Conservation (phyloP, 1,139 yeast species). For the Scheffersomyces stambukii region DNA sequence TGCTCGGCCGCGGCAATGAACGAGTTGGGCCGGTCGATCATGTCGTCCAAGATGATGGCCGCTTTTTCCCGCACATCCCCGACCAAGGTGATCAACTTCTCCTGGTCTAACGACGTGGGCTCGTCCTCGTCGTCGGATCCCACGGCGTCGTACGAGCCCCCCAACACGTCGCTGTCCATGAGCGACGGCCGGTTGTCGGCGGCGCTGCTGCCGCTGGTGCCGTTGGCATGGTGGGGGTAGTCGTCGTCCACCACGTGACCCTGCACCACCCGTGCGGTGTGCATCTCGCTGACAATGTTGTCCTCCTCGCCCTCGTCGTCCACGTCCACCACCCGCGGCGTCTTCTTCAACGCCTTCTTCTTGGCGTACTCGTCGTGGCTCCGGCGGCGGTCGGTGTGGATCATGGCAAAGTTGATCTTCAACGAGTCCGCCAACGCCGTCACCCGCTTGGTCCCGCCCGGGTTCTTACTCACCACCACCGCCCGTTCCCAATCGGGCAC, state of each 20-base stretch:
- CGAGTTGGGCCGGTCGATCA: slow-evolving; percentile 92
- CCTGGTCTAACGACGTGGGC: slow-evolving; percentile 61
- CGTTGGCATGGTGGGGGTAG: slow-evolving; percentile 29
- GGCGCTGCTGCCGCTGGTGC: slow-evolving; percentile 4
- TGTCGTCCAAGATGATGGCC: slow-evolving; percentile 92
- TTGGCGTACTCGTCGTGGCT: slow-evolving; percentile 63
- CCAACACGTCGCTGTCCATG: slow-evolving; percentile 54
- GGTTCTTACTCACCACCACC: slow-evolving; percentile 91
- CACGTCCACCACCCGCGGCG: slow-evolving; percentile 19
- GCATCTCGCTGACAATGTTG: slow-evolving; percentile 77
- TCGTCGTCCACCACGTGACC: slow-evolving; percentile 98
- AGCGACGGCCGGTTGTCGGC: slow-evolving; percentile 1
- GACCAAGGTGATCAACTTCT: slow-evolving; percentile 88
- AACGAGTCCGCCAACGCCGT: slow-evolving; percentile 95
- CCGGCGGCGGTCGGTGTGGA: slow-evolving; percentile 95
- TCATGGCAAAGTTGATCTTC: slow-evolving; percentile 97
- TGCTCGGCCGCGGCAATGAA: slow-evolving; percentile 98
- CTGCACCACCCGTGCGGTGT: slow-evolving; percentile 91
- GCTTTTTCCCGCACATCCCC: slow-evolving; percentile 92
- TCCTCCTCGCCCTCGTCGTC: slow-evolving; percentile 44
- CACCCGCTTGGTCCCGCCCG: slow-evolving; percentile 97
- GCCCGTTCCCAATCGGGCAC: slow-evolving; percentile 78
- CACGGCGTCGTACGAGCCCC: slow-evolving; percentile 79
- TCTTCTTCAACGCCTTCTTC: slow-evolving; percentile 30
- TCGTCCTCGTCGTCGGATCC: slow-evolving; percentile 82